These are phyloP conservation scores for Wickerhamomyces ciferrii DNA, from an alignment of 805 yeast species.

Conservation along the genomic window DNA sequence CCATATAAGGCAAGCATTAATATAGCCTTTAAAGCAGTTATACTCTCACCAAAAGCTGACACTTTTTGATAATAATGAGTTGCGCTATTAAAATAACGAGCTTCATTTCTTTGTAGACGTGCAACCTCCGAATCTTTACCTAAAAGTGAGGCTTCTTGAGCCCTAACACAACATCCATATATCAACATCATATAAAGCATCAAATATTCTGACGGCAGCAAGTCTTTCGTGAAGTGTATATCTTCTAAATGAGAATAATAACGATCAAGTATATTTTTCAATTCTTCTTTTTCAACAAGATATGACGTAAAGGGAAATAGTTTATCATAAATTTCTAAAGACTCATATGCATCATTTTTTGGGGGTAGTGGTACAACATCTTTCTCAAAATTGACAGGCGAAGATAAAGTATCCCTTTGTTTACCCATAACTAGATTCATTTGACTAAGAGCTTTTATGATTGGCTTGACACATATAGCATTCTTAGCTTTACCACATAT, in stretches of 20 bases:
- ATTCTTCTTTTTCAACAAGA: conserved; percentile 1
- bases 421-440: background rate
- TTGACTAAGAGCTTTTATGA: background rate
- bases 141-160: background rate
- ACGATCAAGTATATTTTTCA: conserved; percentile 1
- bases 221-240: background rate
- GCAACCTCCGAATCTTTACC: background rate
- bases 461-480: background rate
- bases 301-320: background rate
- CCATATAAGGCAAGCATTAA: conserved; percentile 35
- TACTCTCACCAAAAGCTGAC: conserved; percentile 41
- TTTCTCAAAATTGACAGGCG: no score
- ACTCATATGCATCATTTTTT: background rate
- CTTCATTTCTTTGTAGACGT: background rate
- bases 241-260: background rate
- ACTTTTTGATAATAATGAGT: conserved; percentile 45
- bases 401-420: background rate
- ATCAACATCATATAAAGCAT: background rate
- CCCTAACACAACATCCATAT: background rate
- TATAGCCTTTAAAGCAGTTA: conserved; percentile 42
- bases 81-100: conserved; percentile 18
- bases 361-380: background rate
- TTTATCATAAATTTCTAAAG: background rate
- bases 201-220: background rate
- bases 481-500: conserved; percentile 7